Percentiles rank a stretch among this genome's conserved stretches.
phyloP scores from a whole-genome alignment of 106 monocot species.

The Dendrobium huoshanense region DNA sequence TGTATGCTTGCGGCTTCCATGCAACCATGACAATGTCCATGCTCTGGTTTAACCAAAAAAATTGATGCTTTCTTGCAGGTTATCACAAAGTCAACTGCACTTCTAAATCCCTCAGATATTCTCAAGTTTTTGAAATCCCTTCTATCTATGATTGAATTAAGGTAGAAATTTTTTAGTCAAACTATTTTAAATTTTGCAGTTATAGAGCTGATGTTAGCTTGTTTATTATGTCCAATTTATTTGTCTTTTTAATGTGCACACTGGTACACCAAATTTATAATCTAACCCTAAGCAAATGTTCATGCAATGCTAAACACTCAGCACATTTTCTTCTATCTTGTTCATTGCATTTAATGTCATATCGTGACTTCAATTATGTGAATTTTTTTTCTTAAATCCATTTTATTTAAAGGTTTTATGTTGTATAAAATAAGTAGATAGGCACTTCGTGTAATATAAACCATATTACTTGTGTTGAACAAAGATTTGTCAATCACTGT shows the following conservation, averaged over 20 bases:
- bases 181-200: neutral
- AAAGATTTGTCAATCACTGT: too few relatives aligned
- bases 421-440: too few relatives aligned
- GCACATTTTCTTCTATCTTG: too few relatives aligned
- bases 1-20: neutral
- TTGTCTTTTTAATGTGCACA: neutral
- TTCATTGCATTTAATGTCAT: too few relatives aligned
- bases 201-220: neutral
- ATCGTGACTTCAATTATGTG: too few relatives aligned
- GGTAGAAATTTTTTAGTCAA: constrained; percentile 35
- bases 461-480: too few relatives aligned
- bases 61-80: constrained; percentile 45
- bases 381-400: too few relatives aligned
- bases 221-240: neutral
- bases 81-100: constrained; percentile 65
- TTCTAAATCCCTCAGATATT: constrained; percentile 76
- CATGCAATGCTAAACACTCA: too few relatives aligned
- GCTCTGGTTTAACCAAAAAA: neutral
- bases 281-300: neutral
- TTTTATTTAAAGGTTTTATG: too few relatives aligned
- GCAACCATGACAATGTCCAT: neutral
- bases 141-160: constrained; percentile 58
- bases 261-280: neutral
- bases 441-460: too few relatives aligned
- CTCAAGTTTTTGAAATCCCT: constrained; percentile 80